Evolutionary conservation across 2,329 filamentous ascomycete genomes (phyloP).

Genomic region (Penicillium sp.): DNA sequence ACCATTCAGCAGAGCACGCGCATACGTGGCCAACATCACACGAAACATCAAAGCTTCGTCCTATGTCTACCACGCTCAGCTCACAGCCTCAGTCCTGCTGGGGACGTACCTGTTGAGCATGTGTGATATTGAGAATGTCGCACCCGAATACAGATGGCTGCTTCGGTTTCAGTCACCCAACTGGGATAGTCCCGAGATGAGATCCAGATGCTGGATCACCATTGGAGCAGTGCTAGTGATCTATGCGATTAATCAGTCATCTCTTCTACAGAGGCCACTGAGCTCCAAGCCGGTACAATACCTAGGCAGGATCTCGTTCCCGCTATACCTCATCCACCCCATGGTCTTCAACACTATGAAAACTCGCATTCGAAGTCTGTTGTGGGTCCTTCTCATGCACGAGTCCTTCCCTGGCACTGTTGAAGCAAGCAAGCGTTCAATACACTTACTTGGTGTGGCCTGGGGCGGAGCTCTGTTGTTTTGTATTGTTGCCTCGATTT

Average conservation of each 20-base stretch:
- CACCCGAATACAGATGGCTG: constrained; percentile 23
- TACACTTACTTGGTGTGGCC: constrained; percentile 11
- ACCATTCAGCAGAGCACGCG: too few relatives aligned
- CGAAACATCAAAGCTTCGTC: background rate
- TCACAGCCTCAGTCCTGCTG: constrained; percentile 4
- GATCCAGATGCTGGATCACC: constrained; percentile 20
- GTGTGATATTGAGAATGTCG: constrained; percentile 18
- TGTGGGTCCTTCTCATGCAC: constrained; percentile 14
- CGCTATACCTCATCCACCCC: constrained; percentile 31
- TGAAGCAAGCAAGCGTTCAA: constrained; percentile 4
- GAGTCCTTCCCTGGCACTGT: constrained; percentile 7
- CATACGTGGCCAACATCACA: background rate
- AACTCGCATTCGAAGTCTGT: constrained; percentile 14
- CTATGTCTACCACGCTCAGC: background rate
- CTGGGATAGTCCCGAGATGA: constrained; percentile 20
- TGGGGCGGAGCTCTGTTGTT: constrained; percentile 7
- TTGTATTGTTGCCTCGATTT: constrained; percentile 4
- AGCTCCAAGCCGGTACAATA: constrained; percentile 23
- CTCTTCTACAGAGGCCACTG: constrained; percentile 19
- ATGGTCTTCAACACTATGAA: constrained; percentile 18
- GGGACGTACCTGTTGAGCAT: constrained; percentile 23
- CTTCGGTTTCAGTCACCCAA: constrained; percentile 11
- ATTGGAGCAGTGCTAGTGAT: constrained; percentile 18
- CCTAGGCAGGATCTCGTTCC: constrained; percentile 32
- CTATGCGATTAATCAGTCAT: constrained; percentile 20